Conservation (phyloP, 169 alveolate genomes). For the Besnoitia besnoiti region DNA sequence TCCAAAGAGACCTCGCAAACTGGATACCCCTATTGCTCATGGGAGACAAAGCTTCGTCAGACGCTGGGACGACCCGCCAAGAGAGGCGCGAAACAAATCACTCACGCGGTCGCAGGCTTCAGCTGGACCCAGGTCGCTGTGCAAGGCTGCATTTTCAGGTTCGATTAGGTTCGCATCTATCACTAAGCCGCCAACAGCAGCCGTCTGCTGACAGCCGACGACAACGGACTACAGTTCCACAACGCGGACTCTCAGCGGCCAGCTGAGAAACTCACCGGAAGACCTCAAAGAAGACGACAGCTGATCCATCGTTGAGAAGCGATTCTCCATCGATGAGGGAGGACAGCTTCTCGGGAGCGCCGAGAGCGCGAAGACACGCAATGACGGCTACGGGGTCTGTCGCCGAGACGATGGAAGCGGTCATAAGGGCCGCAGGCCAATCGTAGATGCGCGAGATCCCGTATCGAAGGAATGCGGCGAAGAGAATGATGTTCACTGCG, state of each 20-base stretch:
- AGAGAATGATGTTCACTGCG: not conserved
- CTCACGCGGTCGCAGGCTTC: too few relatives aligned
- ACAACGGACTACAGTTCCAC: too few relatives aligned
- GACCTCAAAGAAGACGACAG: constrained; percentile 80
- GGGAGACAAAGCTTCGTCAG: too few relatives aligned
- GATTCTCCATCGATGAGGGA: constrained; percentile 83
- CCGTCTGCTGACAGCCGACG: too few relatives aligned
- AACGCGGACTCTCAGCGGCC: too few relatives aligned
- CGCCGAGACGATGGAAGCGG: constrained; percentile 80
- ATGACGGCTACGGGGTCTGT: constrained; percentile 87
- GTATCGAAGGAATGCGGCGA: not conserved
- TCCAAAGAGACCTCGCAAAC: not conserved
- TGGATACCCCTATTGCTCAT: too few relatives aligned
- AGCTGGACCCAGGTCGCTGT: too few relatives aligned
- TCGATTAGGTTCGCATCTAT: too few relatives aligned
- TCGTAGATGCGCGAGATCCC: constrained; percentile 5
- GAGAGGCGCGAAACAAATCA: too few relatives aligned
- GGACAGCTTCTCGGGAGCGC: constrained; percentile 79
- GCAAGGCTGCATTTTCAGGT: too few relatives aligned
- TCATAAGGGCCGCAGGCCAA: constrained; percentile 57
- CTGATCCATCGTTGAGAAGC: constrained; percentile 84
- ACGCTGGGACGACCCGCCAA: too few relatives aligned
- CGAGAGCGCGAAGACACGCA: constrained; percentile 77
- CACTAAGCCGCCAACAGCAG: too few relatives aligned
- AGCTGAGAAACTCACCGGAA: constrained; percentile 69